Percentiles rank a stretch among this genome's conserved stretches.
phyloP scores from a whole-genome alignment of 129 eudicot genomes.

The Ambrosia artemisiifolia region DNA sequence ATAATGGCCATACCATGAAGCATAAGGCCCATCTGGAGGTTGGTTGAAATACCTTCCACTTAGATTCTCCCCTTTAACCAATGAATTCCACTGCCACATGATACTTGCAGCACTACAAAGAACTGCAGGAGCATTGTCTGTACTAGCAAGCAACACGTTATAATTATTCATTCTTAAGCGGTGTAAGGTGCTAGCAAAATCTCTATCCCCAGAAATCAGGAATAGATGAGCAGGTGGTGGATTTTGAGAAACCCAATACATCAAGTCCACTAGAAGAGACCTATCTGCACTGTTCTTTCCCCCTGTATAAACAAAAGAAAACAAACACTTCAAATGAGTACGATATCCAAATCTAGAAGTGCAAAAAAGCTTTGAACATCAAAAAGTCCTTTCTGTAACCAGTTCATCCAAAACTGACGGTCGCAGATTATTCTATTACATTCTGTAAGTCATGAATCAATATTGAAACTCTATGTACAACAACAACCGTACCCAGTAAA shows the following conservation, averaged over 20 bases:
- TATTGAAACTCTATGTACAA: neutral
- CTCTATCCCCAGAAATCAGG: constrained; percentile 81
- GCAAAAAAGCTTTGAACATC: neutral
- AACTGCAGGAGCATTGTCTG: constrained; percentile 72
- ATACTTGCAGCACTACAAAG: constrained; percentile 95
- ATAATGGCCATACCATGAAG: constrained; percentile 90
- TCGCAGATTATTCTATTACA: neutral
- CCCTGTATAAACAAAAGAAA: constrained; percentile 41
- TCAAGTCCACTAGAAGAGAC: constrained; percentile 86
- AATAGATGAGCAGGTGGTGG: constrained; percentile 96
- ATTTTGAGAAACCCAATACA: constrained; percentile 93
- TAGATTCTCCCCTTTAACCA: constrained; percentile 70
- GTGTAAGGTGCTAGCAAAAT: constrained; percentile 80
- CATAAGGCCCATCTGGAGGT: constrained; percentile 91
- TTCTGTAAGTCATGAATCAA: constrained; percentile 5
- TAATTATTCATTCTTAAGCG: constrained; percentile 87
- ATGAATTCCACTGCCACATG: constrained; percentile 92
- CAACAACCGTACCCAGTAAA: too few species aligned
- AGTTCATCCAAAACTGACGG: constrained; percentile 16
- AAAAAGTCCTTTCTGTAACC: constrained; percentile 7
- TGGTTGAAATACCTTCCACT: constrained; percentile 83
- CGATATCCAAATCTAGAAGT: neutral
- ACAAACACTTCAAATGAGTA: neutral
- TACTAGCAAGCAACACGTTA: constrained; percentile 79
- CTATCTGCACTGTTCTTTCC: constrained; percentile 97